These are phyloP conservation scores for Ceriops zippeliana DNA, from an alignment of 345 rosid species.

Conservation along the genomic window DNA sequence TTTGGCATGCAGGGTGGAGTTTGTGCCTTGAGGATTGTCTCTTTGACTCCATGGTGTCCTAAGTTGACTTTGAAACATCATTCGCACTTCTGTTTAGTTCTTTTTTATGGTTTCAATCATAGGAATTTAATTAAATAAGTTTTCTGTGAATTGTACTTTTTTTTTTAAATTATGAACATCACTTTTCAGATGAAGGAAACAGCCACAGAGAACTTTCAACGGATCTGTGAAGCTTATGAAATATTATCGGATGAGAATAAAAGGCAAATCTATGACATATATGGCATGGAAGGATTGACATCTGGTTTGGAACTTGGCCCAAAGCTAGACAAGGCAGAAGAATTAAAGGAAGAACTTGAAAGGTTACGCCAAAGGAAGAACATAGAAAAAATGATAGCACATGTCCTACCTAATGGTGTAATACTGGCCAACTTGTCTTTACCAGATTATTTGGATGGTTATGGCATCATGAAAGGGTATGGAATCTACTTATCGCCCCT, in stretches of 20 bases:
- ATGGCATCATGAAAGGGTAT: conserved; percentile 92
- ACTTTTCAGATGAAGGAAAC: conserved; percentile 74
- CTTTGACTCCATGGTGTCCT: too few species aligned
- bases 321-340: conserved; percentile 70
- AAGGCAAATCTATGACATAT: conserved; percentile 79
- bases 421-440: conserved; percentile 59
- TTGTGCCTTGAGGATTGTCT: too few species aligned
- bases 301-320: conserved; percentile 92
- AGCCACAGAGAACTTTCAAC: conserved; percentile 81
- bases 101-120: neutral
- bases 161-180: too few species aligned
- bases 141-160: too few species aligned
- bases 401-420: conserved; percentile 66
- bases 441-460: conserved; percentile 69
- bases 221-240: conserved; percentile 90
- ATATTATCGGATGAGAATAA: conserved; percentile 76
- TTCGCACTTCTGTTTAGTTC: neutral
- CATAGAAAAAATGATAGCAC: conserved; percentile 55
- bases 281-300: conserved; percentile 89
- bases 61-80: neutral
- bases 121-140: too few species aligned
- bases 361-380: conserved; percentile 61
- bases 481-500: neutral
- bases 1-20: too few species aligned
- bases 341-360: conserved; percentile 80